Conservation (phyloP, 2,329 filamentous ascomycete species). For the Claviceps sp. region DNA sequence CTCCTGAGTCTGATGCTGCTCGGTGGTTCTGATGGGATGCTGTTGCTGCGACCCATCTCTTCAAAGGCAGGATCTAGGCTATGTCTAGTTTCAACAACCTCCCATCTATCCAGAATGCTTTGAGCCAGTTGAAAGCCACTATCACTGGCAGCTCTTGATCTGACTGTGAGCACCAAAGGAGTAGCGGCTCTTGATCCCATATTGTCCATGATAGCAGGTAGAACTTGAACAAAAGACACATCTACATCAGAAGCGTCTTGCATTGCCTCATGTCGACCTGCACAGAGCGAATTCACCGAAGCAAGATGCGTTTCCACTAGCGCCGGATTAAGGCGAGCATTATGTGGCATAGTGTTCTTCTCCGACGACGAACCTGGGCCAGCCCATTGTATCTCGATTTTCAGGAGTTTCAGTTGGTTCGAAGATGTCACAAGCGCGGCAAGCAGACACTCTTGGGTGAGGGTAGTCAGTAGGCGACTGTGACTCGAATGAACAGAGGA, state of each 20-base stretch:
- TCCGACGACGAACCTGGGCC: slow-evolving; percentile 36
- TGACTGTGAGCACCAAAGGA: slow-evolving; percentile 58
- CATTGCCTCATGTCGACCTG: slow-evolving; percentile 27
- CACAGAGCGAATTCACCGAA: slow-evolving; percentile 42
- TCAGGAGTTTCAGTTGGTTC: slow-evolving; percentile 61
- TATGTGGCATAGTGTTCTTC: slow-evolving; percentile 34
- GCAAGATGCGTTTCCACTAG: slow-evolving; percentile 44
- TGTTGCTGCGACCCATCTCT: slow-evolving; percentile 55
- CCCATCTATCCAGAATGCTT: slow-evolving; percentile 74
- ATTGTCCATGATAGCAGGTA: slow-evolving; percentile 51
- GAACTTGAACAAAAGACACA: slow-evolving; percentile 61
- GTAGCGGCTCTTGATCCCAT: slow-evolving; percentile 39
- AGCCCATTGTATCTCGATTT: slow-evolving; percentile 64
- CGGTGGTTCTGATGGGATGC: slow-evolving; percentile 22
- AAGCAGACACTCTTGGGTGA: slow-evolving; percentile 33
- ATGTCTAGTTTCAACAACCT: slow-evolving; percentile 55
- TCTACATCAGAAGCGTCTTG: slow-evolving; percentile 41
- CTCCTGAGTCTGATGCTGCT: slow-evolving; percentile 38
- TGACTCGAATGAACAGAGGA: not conserved
- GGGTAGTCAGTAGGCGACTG: slow-evolving; percentile 10
- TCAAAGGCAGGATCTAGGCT: slow-evolving; percentile 64
- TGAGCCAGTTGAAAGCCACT: slow-evolving; percentile 49
- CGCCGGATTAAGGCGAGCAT: slow-evolving; percentile 34
- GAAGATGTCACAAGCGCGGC: slow-evolving; percentile 56
- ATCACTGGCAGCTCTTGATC: slow-evolving; percentile 44